phyloP scores from a whole-genome alignment of 2,329 filamentous ascomycete genomes.

The Penicillium brasilianum region DNA sequence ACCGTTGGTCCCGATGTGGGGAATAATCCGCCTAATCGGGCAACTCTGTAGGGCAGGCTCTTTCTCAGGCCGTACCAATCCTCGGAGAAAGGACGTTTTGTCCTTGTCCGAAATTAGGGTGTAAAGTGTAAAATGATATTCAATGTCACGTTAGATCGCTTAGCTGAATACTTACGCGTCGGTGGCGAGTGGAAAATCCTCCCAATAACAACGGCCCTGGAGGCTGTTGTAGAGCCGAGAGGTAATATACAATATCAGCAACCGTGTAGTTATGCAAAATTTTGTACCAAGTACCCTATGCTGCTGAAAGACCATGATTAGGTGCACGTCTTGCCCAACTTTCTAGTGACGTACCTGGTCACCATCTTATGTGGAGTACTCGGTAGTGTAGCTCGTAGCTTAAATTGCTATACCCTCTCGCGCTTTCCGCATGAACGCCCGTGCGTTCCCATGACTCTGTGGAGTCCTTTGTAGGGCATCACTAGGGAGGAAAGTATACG shows the following conservation, averaged over 20 bases:
- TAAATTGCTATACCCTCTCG: neutral
- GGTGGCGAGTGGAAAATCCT: neutral
- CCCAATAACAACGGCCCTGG: too few relatives aligned
- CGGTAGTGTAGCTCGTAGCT: constrained; percentile 1
- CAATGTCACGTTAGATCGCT: neutral
- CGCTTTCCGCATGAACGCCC: neutral
- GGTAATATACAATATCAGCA: too few relatives aligned
- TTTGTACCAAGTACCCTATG: too few relatives aligned
- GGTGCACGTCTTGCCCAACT: neutral
- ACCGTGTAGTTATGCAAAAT: too few relatives aligned
- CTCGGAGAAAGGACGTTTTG: neutral
- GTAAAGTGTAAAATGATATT: neutral
- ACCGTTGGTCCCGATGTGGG: neutral
- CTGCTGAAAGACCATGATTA: neutral
- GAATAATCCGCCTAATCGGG: neutral
- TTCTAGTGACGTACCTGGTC: neutral
- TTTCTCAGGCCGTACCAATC: neutral
- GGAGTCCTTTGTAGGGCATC: neutral
- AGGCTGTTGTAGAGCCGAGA: too few relatives aligned
- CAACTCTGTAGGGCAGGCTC: neutral
- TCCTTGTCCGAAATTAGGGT: neutral
- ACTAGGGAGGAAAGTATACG: neutral
- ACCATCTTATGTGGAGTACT: neutral
- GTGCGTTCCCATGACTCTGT: neutral
- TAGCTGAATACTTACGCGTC: neutral